These are phyloP conservation scores for Neocatenulostroma microsporum DNA, from an alignment of 2,329 filamentous ascomycete genomes.

Conservation along the genomic window DNA sequence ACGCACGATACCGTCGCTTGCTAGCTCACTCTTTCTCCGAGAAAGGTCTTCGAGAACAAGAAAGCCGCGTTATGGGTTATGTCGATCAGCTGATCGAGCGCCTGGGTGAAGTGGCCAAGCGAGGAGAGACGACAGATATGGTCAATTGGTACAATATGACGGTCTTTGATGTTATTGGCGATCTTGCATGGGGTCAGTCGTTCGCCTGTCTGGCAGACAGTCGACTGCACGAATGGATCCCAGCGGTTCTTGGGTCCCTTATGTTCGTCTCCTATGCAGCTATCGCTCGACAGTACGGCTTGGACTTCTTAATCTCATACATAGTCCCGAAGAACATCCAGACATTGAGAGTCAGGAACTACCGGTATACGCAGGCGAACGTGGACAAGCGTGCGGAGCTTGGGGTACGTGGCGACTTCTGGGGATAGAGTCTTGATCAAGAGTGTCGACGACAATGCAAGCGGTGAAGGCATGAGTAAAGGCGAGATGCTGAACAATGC, in stretches of 20 bases:
- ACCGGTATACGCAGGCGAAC: slow-evolving; percentile 17
- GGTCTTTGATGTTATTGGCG: slow-evolving; percentile 29
- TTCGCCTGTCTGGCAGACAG: slow-evolving; percentile 20
- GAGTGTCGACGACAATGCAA: slow-evolving; percentile 24
- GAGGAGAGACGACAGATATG: slow-evolving; percentile 16
- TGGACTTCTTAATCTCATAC: slow-evolving; percentile 1
- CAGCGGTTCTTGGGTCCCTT: slow-evolving; percentile 18
- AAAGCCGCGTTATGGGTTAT: slow-evolving; percentile 31
- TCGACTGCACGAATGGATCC: slow-evolving; percentile 22
- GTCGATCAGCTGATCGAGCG: slow-evolving; percentile 32
- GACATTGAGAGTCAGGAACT: slow-evolving; percentile 15
- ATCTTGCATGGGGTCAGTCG: slow-evolving; percentile 15
- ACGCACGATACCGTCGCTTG: slow-evolving; percentile 32
- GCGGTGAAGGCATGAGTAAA: slow-evolving; percentile 18
- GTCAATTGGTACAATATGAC: slow-evolving; percentile 30
- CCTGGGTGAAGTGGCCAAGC: slow-evolving; percentile 22
- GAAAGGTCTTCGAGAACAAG: slow-evolving; percentile 34
- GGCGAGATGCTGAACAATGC: slow-evolving; percentile 30
- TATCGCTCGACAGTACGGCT: neutral
- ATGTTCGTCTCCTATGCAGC: slow-evolving; percentile 12
- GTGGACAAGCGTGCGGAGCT: neutral
- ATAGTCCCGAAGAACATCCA: slow-evolving; percentile 21
- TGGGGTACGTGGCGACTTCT: slow-evolving; percentile 34
- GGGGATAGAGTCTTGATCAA: slow-evolving; percentile 40
- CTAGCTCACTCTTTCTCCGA: slow-evolving; percentile 36